A percentile compares a stretch with the other conserved stretches of the same genome.
Conservation (phyloP, 2,329 filamentous ascomycete genomes). For the Bipolaris zeicola region DNA sequence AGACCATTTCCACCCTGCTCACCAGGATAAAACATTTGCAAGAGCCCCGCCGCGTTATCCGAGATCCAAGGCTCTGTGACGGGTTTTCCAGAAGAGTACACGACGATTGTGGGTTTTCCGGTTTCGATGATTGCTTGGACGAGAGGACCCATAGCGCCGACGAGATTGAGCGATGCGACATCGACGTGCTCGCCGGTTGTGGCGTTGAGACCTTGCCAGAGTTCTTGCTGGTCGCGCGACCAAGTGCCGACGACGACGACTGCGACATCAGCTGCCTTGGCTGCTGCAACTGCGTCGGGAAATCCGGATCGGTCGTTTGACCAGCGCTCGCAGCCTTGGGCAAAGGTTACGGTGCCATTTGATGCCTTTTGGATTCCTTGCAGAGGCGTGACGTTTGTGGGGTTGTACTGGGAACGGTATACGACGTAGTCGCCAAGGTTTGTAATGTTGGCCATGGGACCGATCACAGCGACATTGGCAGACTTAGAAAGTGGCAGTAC, state of each 20-base stretch:
- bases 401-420: slow-evolving; percentile 62
- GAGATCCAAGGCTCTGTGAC: slow-evolving; percentile 76
- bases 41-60: slow-evolving; percentile 65
- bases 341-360: slow-evolving; percentile 66
- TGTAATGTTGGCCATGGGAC: slow-evolving; percentile 66
- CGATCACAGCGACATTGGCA: slow-evolving; percentile 74
- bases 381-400: slow-evolving; percentile 69
- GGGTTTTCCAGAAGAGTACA: slow-evolving; percentile 73
- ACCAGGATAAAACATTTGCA: slow-evolving; percentile 77
- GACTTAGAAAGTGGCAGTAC: slow-evolving; percentile 69
- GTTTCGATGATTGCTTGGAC: slow-evolving; percentile 71
- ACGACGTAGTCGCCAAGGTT: slow-evolving; percentile 77
- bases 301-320: slow-evolving; percentile 72
- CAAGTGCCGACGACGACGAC: slow-evolving; percentile 77
- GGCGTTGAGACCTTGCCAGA: slow-evolving; percentile 73
- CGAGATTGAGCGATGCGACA: slow-evolving; percentile 65
- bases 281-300: slow-evolving; percentile 67
- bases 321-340: slow-evolving; percentile 74
- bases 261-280: slow-evolving; percentile 70
- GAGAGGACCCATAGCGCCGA: slow-evolving; percentile 71
- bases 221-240: slow-evolving; percentile 73
- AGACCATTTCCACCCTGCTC: slow-evolving; percentile 71
- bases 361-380: slow-evolving; percentile 68
- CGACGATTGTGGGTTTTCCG: slow-evolving; percentile 69
- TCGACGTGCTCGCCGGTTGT: slow-evolving; percentile 79